Percentiles rank a stretch among this genome's conserved stretches.
phyloP scores from a whole-genome alignment of 192 early-diverging fungal species.

The Irineochytrium annulatum region DNA sequence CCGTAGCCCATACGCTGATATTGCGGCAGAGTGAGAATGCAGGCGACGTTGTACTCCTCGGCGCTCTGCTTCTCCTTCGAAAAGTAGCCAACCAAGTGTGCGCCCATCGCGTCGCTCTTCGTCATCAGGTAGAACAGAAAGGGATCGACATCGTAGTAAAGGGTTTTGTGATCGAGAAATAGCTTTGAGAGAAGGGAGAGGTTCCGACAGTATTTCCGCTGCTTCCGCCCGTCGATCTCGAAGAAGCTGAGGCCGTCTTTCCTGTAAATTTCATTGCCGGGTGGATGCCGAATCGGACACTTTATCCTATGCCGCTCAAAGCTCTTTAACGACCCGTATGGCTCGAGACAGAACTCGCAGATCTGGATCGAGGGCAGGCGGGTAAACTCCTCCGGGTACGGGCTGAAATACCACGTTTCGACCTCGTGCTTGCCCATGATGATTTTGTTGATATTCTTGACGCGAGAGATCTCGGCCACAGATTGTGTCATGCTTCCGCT shows the following conservation, averaged over 20 bases:
- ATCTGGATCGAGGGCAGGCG: constrained; percentile 78
- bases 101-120: constrained; percentile 76
- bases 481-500: constrained; percentile 96
- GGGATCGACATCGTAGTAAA: constrained; percentile 98
- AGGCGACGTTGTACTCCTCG: constrained; percentile 97
- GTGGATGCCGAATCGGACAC: constrained; percentile 90
- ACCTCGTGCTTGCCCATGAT: constrained; percentile 89
- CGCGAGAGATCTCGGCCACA: constrained; percentile 84
- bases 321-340: constrained; percentile 67
- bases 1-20: constrained; percentile 96
- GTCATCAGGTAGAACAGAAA: constrained; percentile 98
- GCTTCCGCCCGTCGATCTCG: constrained; percentile 95
- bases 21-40: constrained; percentile 96
- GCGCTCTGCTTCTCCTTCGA: constrained; percentile 97
- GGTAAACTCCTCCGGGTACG: constrained; percentile 87
- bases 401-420: constrained; percentile 99
- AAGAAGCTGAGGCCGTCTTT: constrained; percentile 88
- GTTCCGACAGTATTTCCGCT: constrained; percentile 91
- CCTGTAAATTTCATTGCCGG: constrained; percentile 99
- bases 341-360: constrained; percentile 94
- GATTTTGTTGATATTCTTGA: constrained; percentile 93
- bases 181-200: constrained; percentile 93
- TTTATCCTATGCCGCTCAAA: constrained; percentile 79
- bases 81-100: constrained; percentile 95
- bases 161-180: constrained; percentile 98